These are phyloP conservation scores for Nicotiana attenuata DNA, from an alignment of 257 asterid genomes.

Conservation along the genomic window DNA sequence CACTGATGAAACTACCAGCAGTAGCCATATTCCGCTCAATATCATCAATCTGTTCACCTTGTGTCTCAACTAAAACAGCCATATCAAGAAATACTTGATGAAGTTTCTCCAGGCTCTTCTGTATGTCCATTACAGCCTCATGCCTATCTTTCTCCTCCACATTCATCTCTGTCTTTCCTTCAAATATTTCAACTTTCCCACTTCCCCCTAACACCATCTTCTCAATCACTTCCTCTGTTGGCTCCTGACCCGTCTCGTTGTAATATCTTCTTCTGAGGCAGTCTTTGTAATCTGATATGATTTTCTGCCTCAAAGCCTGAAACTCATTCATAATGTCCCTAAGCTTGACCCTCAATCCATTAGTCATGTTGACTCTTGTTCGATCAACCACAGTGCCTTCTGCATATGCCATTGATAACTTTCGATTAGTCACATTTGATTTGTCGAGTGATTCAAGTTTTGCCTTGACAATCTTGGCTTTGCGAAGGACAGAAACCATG, in stretches of 20 bases:
- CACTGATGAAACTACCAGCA: slow-evolving; percentile 65
- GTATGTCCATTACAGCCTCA: slow-evolving; percentile 76
- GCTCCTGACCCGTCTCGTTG: slow-evolving; percentile 52
- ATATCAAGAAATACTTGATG: slow-evolving; percentile 88
- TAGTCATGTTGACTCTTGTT: slow-evolving; percentile 51
- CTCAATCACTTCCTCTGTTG: slow-evolving; percentile 61
- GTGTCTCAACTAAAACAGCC: slow-evolving; percentile 80
- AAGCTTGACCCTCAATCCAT: slow-evolving; percentile 56
- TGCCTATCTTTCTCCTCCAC: slow-evolving; percentile 65
- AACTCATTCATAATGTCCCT: slow-evolving; percentile 71
- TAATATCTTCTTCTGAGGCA: slow-evolving; percentile 61
- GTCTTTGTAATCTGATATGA: slow-evolving; percentile 59
- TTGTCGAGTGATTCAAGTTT: slow-evolving; percentile 53
- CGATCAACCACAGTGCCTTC: slow-evolving; percentile 72
- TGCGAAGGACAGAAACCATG: slow-evolving; percentile 62
- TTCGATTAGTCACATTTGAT: slow-evolving; percentile 46
- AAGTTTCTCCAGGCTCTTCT: slow-evolving; percentile 79
- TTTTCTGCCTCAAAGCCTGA: slow-evolving; percentile 53
- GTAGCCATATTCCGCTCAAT: slow-evolving; percentile 55
- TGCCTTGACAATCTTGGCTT: slow-evolving; percentile 53
- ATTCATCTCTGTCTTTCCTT: slow-evolving; percentile 25
- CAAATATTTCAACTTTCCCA: slow-evolving; percentile 37
- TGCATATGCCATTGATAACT: slow-evolving; percentile 25
- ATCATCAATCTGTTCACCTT: slow-evolving; percentile 61
- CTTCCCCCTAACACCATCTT: slow-evolving; percentile 45